Conservation (phyloP, 495 filamentous ascomycete genomes). For the Hypoxylon fuscum region DNA sequence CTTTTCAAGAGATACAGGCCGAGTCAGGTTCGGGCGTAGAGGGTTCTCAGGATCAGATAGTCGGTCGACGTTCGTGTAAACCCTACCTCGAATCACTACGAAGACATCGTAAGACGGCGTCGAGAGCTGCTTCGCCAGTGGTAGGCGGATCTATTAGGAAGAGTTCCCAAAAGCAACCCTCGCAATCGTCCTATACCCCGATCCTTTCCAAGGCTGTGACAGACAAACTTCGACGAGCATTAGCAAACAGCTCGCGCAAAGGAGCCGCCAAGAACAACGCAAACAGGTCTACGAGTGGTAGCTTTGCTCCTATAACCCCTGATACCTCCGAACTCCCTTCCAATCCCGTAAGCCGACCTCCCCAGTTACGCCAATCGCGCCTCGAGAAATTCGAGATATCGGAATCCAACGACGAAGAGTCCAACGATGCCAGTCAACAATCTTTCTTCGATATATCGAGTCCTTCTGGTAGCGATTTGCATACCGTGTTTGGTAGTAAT, state of each 20-base stretch:
- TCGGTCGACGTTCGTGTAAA: slow-evolving; percentile 33
- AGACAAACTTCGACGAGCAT: slow-evolving; percentile 52
- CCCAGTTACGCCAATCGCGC: slow-evolving; percentile 44
- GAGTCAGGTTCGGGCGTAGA: slow-evolving; percentile 49
- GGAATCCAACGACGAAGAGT: slow-evolving; percentile 50
- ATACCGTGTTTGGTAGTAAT: slow-evolving; percentile 59
- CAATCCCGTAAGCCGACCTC: slow-evolving; percentile 37
- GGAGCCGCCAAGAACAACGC: slow-evolving; percentile 38
- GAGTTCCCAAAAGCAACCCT: slow-evolving; percentile 41
- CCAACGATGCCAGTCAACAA: slow-evolving; percentile 55
- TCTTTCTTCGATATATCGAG: slow-evolving; percentile 58
- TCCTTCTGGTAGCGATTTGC: slow-evolving; percentile 54
- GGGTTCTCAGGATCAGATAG: slow-evolving; percentile 35
- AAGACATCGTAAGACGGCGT: slow-evolving; percentile 28
- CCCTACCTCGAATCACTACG: slow-evolving; percentile 29
- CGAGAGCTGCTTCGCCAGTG: slow-evolving; percentile 48
- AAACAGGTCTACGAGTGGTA: slow-evolving; percentile 30
- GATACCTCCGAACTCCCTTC: slow-evolving; percentile 53
- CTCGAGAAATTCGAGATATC: slow-evolving; percentile 47
- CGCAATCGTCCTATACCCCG: slow-evolving; percentile 32
- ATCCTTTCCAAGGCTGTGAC: slow-evolving; percentile 38
- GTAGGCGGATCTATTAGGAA: slow-evolving; percentile 41
- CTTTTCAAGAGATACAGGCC: slow-evolving; percentile 41
- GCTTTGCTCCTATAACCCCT: slow-evolving; percentile 56
- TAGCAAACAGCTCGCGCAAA: slow-evolving; percentile 42